Evolutionary conservation across 768 basidiomycete species (phyloP), one percentile per base, ranked within the genome.

Genomic region (Psilocybe tampanensis): DNA sequence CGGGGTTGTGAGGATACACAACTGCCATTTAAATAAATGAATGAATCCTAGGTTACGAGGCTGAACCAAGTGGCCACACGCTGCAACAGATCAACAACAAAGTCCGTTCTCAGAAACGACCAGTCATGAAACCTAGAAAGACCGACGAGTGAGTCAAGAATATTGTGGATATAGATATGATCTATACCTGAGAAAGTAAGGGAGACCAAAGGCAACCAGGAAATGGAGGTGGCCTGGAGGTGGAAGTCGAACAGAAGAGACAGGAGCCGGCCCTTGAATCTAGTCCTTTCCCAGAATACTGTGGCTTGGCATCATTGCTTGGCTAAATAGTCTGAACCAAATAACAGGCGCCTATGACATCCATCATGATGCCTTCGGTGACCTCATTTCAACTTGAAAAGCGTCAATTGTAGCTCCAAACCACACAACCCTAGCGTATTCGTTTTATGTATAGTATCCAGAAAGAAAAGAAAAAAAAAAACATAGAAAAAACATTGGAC

Each of bases 1-100:
- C 64, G 29, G 80, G 74, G 63, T 84, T 80, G 69, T 86, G 85
- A 49, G 86, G 77, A 67, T 81, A 79, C 50, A 86, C 68, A 50
- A 82, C 83, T 54, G 84, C 80, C 87, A 89, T 89, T 54, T 22
- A 44, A 55, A 18, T 36, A 23, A 44, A 42, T 44, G 26, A 29
- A 29, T 29, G 47, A n/a, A n/a, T n/a, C n/a, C 47, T 45, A 48
- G 47, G 58, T 59, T 52, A 57, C n/a, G n/a, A n/a, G n/a, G n/a
- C n/a, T n/a, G n/a, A n/a, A n/a, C 48, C 42, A 49, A 43, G 58
- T 60, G 48, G 55, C 56, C 58, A 60, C 54, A 29, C 58, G 52
- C 51, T 57, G 36, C 32, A 42, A 48, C 44, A 11, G 49, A 12
- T 41, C 36, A 21, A 33, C 9, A 36, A 52, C 41, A 41, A 42